Percentiles rank a stretch among this genome's conserved stretches.
phyloP scores from a whole-genome alignment of 306 rosid genomes.

The Pterocarpus macrocarpus region DNA sequence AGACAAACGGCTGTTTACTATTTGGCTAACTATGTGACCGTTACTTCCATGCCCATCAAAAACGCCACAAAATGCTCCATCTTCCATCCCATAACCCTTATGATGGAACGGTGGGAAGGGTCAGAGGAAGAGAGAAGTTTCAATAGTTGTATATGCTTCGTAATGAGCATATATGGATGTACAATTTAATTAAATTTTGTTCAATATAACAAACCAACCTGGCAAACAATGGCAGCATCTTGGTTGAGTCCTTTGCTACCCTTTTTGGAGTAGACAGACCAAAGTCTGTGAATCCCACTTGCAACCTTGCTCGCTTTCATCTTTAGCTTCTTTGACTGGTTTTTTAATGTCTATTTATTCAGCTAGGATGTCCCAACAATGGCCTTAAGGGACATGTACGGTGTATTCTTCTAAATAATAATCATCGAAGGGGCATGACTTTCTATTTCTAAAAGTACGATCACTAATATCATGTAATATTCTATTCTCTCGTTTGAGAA shows the following conservation, averaged over 20 bases:
- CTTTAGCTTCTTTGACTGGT: slow-evolving; percentile 34
- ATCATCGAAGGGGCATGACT: not conserved
- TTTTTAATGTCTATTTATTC: slow-evolving; percentile 33
- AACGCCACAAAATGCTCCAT: slow-evolving; percentile 58
- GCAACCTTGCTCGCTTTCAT: slow-evolving; percentile 36
- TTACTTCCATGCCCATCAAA: slow-evolving; percentile 80
- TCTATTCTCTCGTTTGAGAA: not conserved
- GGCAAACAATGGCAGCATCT: slow-evolving; percentile 66
- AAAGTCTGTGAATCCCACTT: slow-evolving; percentile 31
- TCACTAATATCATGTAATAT: not conserved
- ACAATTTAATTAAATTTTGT: not conserved
- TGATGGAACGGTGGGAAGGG: not conserved
- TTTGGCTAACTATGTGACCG: slow-evolving; percentile 63
- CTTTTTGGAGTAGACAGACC: slow-evolving; percentile 56
- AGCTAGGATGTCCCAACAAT: slow-evolving; percentile 46
- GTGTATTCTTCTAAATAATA: not conserved
- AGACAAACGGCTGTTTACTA: slow-evolving; percentile 57
- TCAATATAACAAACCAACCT: slow-evolving; percentile 44
- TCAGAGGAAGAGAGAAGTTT: not conserved
- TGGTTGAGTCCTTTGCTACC: slow-evolving; percentile 77
- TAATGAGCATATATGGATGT: not conserved
- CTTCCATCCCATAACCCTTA: slow-evolving; percentile 59
- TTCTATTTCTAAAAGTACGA: not conserved
- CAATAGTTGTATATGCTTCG: not conserved
- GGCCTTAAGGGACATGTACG: slow-evolving; percentile 37